Conservation (phyloP, 306 rosid genomes). For the Carpinus viminea region DNA sequence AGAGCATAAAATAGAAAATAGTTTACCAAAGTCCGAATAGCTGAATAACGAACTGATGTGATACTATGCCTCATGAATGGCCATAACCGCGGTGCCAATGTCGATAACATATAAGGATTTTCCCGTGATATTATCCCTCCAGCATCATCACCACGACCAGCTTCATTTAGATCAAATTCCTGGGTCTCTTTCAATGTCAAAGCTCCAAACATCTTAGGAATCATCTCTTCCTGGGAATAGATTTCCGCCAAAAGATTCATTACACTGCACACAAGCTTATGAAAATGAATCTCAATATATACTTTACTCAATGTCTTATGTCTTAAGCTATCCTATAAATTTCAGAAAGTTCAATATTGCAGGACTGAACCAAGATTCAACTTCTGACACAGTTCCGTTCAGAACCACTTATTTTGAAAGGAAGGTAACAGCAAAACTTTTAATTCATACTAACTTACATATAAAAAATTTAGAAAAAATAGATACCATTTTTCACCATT, state of each 20-base stretch:
- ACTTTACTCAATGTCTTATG: neutral
- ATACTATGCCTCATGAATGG: slow-evolving; percentile 98
- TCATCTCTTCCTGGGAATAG: slow-evolving; percentile 91
- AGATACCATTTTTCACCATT: neutral
- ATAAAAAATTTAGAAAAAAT: neutral
- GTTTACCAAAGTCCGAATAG: slow-evolving; percentile 89
- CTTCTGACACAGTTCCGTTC: neutral
- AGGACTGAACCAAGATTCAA: neutral
- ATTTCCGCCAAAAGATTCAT: slow-evolving; percentile 98
- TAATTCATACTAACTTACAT: neutral
- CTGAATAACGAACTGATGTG: slow-evolving; percentile 88
- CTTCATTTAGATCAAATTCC: slow-evolving; percentile 55
- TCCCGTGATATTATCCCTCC: slow-evolving; percentile 45
- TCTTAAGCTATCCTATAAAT: neutral
- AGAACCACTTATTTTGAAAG: neutral
- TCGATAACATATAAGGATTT: slow-evolving; percentile 74
- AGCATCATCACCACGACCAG: slow-evolving; percentile 38
- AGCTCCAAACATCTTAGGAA: slow-evolving; percentile 71
- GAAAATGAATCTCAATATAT: slow-evolving; percentile 7
- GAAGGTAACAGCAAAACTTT: neutral
- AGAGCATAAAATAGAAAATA: slow-evolving; percentile 17
- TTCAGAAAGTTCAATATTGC: slow-evolving; percentile 2
- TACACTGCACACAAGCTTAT: slow-evolving; percentile 69
- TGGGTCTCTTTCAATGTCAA: slow-evolving; percentile 46
- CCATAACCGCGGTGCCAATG: slow-evolving; percentile 91